Percentiles rank a stretch among this genome's conserved stretches.
These are phyloP conservation scores for Nothophaeocryptopus gaeumannii DNA, from an alignment of 2,329 filamentous ascomycete genomes.

Conservation along the genomic window DNA sequence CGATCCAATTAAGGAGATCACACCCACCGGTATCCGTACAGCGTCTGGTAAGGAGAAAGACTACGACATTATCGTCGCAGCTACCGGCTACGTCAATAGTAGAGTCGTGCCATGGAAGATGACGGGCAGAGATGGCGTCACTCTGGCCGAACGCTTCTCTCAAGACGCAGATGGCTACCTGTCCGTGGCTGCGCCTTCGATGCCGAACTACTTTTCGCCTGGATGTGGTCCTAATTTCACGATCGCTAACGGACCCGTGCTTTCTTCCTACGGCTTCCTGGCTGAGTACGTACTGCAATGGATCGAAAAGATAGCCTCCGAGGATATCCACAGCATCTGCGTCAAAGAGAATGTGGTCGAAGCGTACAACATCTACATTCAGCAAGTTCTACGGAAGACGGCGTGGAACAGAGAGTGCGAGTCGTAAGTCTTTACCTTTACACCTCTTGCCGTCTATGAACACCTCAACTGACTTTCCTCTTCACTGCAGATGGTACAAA, in stretches of 20 bases:
- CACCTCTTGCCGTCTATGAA: too few relatives aligned
- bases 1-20: conserved; percentile 50
- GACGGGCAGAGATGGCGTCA: conserved; percentile 35
- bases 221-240: conserved; percentile 14
- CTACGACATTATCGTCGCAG: conserved; percentile 61
- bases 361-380: conserved; percentile 49
- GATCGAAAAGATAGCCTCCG: conserved; percentile 16
- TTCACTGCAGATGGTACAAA: conserved; percentile 53
- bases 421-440: conserved; percentile 29
- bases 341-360: conserved; percentile 45
- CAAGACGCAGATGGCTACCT: conserved; percentile 26
- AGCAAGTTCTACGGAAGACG: conserved; percentile 49
- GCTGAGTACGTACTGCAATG: conserved; percentile 18
- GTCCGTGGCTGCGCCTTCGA: conserved; percentile 22
- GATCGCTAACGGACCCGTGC: conserved; percentile 11
- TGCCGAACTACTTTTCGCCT: conserved; percentile 30
- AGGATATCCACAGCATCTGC: conserved; percentile 38
- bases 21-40: conserved; percentile 45
- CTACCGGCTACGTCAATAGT: conserved; percentile 51
- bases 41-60: conserved; percentile 36
- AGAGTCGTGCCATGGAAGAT: conserved; percentile 25
- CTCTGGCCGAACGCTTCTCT: conserved; percentile 23
- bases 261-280: conserved; percentile 7
- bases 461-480: too few relatives aligned
- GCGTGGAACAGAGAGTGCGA: conserved; percentile 51